Evolutionary conservation across 1,139 yeast genomes (phyloP), one percentile per base, ranked within the genome.

Genomic region (Pichia sp.): DNA sequence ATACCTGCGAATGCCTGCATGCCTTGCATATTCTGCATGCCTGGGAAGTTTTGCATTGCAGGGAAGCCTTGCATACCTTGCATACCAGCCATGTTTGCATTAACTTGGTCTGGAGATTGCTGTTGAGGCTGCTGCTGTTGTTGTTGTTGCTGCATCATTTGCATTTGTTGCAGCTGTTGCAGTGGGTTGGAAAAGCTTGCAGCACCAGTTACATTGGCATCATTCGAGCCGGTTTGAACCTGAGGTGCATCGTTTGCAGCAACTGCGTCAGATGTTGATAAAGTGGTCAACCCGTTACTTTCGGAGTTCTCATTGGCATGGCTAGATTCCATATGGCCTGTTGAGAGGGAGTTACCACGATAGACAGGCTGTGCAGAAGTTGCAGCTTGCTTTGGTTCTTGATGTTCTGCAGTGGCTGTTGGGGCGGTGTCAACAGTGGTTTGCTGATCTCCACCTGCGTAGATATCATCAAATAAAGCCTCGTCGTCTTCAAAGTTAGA

Each of bases 401-500:
- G 14, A 14, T 22, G 32, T 20, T 24, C 24, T 18, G 30, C 33
- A n/a, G 28, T 33, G n/a, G 38, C 20, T 9, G 37, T 19, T 9
- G 39, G 27, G 9, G 31, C 29, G 17, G 40, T 33, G 15, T 32
- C 40, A 16, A 35, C 30, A 7, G 36, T 17, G 12, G 26, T 21
- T 23, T 34, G 35, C 22, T 32, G 41, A 24, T 61, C 64, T 30
- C 56, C 65, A 31, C 56, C 65, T n/a, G 52, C 61, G 45, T 63
- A 64, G 48, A 64, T 62, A 40, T 64, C 69, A 41, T 64, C 67
- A 40, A 64, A 64, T 36, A 63, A 58, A 30, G 66, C 68, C 46
- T 85, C 95, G 63, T 86, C 96, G 64, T 86, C 95, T 57, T 79
- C 87, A 50, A 70, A 63, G 42, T 69, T 61, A 42, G 85, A 73